Base-by-base conservation (phyloP, 257 asterid genomes). In the Nicotiana tabacum region DNA sequence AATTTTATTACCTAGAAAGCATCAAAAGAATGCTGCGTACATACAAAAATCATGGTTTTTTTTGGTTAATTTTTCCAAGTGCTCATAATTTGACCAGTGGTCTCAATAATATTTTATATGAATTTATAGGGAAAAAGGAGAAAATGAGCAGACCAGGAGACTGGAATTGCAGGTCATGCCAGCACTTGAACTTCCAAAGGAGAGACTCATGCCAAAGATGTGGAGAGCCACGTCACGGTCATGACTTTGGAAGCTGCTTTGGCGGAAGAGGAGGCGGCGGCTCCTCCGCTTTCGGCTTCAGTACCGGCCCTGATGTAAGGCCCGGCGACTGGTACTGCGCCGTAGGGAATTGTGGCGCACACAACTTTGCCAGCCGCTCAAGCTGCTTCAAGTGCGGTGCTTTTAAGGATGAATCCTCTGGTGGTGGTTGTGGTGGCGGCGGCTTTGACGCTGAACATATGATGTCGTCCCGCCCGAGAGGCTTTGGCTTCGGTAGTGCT, bases 321-420 rank as follows among this genome's bases (percentile, higher is more conserved):
- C 99, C 99, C 67, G 99, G 99, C 0, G 99, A 96, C 87, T 96
- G 99, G 99, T 93, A 94, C 87, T 96, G 99, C 89, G 24, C 91
- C 0, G 70, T 91, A 4, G 92, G 94, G 10, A 92, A 90, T 88
- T 96, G 99, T 58, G 99, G 98, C 10, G 95, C 99, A 21, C 99
- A 96, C 88, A 96, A 96, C 92, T 96, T 96, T 79, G 99, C 98
- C 18, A 96, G 97, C 93, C 98, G 99, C 64, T 91, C 98, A 30
- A 96, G 90, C 93, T 96, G 99, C 92, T 96, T 96, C 93, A 96
- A 93, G 85, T 96, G 99, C 81, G 98, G 98, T 24, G 95, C 98
- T 2, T 84, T 88, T 37, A 96, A 96, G 93, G 98, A 94, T 6
- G 99, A 95, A 39, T 77, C 85, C 0, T 85, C 77, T 8, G 82